phyloP scores from a whole-genome alignment of 2,329 filamentous ascomycete genomes.

The Didymellaceae sp. region DNA sequence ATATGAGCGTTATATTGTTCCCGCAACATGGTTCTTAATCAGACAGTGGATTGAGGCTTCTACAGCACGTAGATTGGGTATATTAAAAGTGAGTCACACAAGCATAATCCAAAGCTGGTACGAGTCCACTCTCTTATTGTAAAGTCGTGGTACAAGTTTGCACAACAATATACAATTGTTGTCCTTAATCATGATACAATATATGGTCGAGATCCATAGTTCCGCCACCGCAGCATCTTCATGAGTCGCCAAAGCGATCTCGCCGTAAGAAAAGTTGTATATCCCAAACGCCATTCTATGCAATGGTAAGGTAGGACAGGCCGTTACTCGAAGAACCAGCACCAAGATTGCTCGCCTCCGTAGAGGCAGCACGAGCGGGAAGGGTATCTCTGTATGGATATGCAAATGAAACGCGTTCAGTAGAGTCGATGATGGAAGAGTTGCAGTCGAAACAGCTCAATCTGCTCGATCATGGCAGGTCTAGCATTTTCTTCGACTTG shows the following conservation, averaged over 20 bases:
- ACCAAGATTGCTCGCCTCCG: constrained; percentile 10
- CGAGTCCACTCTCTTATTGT: too few species aligned
- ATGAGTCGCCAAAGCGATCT: constrained; percentile 8
- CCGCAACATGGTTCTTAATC: too few species aligned
- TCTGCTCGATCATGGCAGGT: constrained; percentile 36
- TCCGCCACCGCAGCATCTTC: neutral
- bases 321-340: constrained; percentile 12
- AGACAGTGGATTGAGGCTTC: too few species aligned
- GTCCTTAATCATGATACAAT: constrained; percentile 8
- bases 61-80: too few species aligned
- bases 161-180: too few species aligned
- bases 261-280: constrained; percentile 1
- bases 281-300: constrained; percentile 31
- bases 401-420: constrained; percentile 33
- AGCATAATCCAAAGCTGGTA: too few species aligned
- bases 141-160: too few species aligned
- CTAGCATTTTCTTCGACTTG: constrained; percentile 48
- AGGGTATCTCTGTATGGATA: constrained; percentile 42
- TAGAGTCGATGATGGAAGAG: neutral
- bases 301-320: constrained; percentile 19
- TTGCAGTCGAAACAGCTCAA: neutral
- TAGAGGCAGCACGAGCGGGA: constrained; percentile 15
- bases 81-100: too few species aligned
- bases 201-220: constrained; percentile 9
- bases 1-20: too few species aligned